These are phyloP conservation scores for Candida germanica DNA, from an alignment of 805 yeast species.

Conservation along the genomic window DNA sequence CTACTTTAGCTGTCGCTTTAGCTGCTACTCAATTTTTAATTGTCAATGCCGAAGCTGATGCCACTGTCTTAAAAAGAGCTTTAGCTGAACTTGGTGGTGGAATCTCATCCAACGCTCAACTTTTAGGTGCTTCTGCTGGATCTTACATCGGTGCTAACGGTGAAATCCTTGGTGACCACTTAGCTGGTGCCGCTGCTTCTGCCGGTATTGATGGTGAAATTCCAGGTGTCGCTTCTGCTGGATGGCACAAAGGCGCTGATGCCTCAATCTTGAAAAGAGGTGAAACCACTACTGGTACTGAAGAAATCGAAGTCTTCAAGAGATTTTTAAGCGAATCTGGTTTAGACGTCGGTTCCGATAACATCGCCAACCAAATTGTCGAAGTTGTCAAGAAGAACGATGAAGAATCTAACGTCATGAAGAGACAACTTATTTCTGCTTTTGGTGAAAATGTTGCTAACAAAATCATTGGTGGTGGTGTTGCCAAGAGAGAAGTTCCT, in stretches of 20 bases:
- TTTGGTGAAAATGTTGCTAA: constrained; percentile 6
- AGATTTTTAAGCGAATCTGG: constrained; percentile 11
- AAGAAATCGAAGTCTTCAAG: constrained; percentile 10
- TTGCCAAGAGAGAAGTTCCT: constrained; percentile 8
- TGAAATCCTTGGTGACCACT: constrained; percentile 15
- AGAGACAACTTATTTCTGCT: constrained; percentile 11
- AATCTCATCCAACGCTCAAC: constrained; percentile 10
- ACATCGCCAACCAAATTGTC: constrained; percentile 6
- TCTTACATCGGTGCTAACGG: constrained; percentile 10
- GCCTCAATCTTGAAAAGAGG: constrained; percentile 9
- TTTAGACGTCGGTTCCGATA: constrained; percentile 2
- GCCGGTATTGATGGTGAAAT: constrained; percentile 8
- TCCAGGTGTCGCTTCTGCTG: constrained; percentile 8
- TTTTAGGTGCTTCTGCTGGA: constrained; percentile 7
- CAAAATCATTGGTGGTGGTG: constrained; percentile 5
- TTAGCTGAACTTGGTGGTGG: constrained; percentile 11
- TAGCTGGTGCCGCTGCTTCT: constrained; percentile 11
- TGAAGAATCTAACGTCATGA: constrained; percentile 8
- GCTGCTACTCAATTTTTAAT: constrained; percentile 18
- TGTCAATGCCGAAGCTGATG: constrained; percentile 10
- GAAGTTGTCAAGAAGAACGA: constrained; percentile 13
- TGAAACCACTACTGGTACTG: constrained; percentile 8
- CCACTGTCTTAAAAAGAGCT: constrained; percentile 11
- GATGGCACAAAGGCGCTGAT: constrained; percentile 2
- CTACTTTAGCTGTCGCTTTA: constrained; percentile 17